Evolutionary conservation across 2,329 filamentous ascomycete species (phyloP), one percentile per base, ranked within the genome.

Genomic region (Xylariaceae sp.): DNA sequence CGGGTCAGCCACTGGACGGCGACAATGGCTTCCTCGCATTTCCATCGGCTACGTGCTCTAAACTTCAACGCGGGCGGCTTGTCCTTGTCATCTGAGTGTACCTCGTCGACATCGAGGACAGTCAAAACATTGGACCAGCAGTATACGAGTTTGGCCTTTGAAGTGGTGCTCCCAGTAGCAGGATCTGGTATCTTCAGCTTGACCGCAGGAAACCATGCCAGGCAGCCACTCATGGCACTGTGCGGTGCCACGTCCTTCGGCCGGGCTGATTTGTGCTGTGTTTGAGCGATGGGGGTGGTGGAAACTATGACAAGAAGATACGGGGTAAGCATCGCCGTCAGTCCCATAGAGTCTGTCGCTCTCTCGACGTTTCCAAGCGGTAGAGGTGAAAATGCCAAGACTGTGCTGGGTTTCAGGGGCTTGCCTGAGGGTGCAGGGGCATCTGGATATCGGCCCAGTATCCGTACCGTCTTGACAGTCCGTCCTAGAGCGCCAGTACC

Each of bases 81-180:
- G 45, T 90, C 83, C 42, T 77, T 79, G 45, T 87, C 79, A 11
- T 77, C 72, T 1, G 72, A 61, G 14, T 72, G 70, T 10, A 80
- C 67, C 46, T 92, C 83, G 32, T 90, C 80, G 9, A 96, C 77
- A 43, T 98, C 92, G 16, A 98, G 64, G 5, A 98, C 80, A 0
- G 89, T 96, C 44, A 98, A 64, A n/a, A 96, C 78, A 51, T 96
- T 96, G 2, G 92, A 96, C 92, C 92, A 98, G 59, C 89, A 95
- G 62, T 98, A 98, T 1, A 86, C 90, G 13, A 98, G 72, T 58
- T 98, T 96, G 23, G 82, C 83, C 51, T 80, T 82, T 13, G 85
- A 89, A 8, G 80, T 70, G 6, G 79, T 74, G 48, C 78, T 82
- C 5, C 77, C 78, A 1, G 75, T 77, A 29, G 74, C 69, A 2